These are phyloP conservation scores for Venturia aucupariae DNA, from an alignment of 2,329 filamentous ascomycete species.

Conservation along the genomic window DNA sequence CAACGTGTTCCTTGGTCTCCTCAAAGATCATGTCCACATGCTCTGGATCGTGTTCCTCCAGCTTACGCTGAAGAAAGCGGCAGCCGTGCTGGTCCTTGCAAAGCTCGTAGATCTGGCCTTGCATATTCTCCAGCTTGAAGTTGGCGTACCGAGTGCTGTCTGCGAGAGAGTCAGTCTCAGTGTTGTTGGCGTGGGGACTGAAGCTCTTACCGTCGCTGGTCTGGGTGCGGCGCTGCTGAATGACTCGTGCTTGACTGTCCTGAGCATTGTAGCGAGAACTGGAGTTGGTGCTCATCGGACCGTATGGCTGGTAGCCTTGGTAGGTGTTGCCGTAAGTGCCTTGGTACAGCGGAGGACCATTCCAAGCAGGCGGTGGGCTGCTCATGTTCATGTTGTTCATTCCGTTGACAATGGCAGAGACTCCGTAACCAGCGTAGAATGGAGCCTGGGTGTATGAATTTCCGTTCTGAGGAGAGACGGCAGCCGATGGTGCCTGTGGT, in stretches of 20 bases:
- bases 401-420: constrained; percentile 2
- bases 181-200: constrained; percentile 14
- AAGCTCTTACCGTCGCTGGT: constrained; percentile 53
- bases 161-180: constrained; percentile 19
- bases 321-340: constrained; percentile 39
- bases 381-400: constrained; percentile 34
- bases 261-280: constrained; percentile 40
- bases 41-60: constrained; percentile 78
- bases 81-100: constrained; percentile 99
- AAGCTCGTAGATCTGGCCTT: constrained; percentile 74
- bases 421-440: constrained; percentile 24
- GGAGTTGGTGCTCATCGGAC: constrained; percentile 22
- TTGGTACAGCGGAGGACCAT: constrained; percentile 27
- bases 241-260: constrained; percentile 68
- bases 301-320: constrained; percentile 39
- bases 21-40: constrained; percentile 88
- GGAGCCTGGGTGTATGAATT: not conserved
- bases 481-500: not conserved
- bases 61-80: constrained; percentile 91
- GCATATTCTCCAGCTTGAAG: constrained; percentile 68
- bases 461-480: not conserved
- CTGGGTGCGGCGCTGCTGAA: constrained; percentile 64
- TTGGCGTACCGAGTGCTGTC: constrained; percentile 68
- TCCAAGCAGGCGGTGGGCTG: constrained; percentile 3
- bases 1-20: constrained; percentile 87